A percentile compares a stretch with the other conserved stretches of the same genome.
Conservation (phyloP, 2,329 filamentous ascomycete genomes). For the Ophiostoma triangulosporum region DNA sequence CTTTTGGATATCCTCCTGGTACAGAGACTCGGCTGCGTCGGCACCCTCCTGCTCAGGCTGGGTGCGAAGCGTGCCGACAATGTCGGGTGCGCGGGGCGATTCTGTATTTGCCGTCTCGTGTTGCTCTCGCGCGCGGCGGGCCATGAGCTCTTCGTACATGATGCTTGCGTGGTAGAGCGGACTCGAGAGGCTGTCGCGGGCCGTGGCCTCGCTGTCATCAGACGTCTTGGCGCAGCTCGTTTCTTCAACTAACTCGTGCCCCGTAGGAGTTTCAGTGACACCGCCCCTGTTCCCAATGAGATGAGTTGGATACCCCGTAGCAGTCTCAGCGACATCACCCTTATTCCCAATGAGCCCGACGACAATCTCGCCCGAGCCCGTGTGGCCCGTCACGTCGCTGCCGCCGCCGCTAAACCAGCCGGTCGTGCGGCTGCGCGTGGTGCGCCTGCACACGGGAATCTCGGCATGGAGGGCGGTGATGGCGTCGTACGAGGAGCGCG, state of each 20-base stretch:
- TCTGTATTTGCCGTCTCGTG: conserved; percentile 1
- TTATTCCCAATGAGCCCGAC: conserved; percentile 61
- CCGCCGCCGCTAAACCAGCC: neutral
- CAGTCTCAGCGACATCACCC: conserved; percentile 24
- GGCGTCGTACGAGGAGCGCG: conserved; percentile 15
- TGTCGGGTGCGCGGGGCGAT: too few species aligned
- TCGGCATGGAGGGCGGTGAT: conserved; percentile 14
- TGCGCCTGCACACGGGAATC: conserved; percentile 13
- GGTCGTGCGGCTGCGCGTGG: conserved; percentile 4
- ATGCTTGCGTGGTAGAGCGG: neutral
- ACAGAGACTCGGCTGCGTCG: neutral
- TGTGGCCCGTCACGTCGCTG: conserved; percentile 4
- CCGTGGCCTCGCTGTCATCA: neutral
- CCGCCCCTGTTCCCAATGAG: conserved; percentile 54
- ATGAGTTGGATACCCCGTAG: too few species aligned
- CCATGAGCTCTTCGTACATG: neutral
- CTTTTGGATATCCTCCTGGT: conserved; percentile 20
- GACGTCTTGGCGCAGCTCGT: neutral
- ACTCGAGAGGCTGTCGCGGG: neutral
- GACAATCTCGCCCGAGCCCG: conserved; percentile 24
- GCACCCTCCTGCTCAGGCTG: neutral
- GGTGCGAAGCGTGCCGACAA: too few species aligned
- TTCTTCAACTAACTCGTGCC: neutral
- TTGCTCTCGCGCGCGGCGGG: neutral
- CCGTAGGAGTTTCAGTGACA: too few species aligned